Conservation (phyloP, 805 yeast species). For the Kodamaea neixiangensis region DNA sequence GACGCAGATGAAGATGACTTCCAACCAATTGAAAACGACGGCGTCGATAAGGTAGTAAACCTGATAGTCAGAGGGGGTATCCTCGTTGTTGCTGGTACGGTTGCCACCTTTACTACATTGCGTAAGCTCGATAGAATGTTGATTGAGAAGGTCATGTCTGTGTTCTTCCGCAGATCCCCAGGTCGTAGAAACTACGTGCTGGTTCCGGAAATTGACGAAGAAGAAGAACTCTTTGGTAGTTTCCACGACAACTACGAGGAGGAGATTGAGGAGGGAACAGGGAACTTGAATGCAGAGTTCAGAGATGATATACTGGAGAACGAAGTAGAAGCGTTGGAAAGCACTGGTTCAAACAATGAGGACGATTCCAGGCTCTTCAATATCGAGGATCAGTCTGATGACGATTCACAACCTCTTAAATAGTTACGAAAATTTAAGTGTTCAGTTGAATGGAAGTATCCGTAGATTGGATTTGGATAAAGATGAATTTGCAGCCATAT, state of each 20-base stretch:
- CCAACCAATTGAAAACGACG: conserved; percentile 62
- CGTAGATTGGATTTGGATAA: background rate
- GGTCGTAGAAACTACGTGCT: conserved; percentile 43
- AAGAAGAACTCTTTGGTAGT: conserved; percentile 43
- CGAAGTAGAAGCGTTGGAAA: conserved; percentile 16
- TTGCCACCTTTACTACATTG: conserved; percentile 36
- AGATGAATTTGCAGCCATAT: too few relatives aligned
- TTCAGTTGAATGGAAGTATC: background rate
- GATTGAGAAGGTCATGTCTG: conserved; percentile 31
- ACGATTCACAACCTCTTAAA: conserved; percentile 2
- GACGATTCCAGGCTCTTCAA: conserved; percentile 31
- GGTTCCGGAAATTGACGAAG: conserved; percentile 41
- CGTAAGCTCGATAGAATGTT: conserved; percentile 35
- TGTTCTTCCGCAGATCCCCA: conserved; percentile 37
- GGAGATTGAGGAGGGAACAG: conserved; percentile 34
- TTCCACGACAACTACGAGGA: conserved; percentile 44
- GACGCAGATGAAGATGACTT: conserved; percentile 67
- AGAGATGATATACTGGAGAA: conserved; percentile 18
- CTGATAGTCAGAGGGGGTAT: conserved; percentile 60
- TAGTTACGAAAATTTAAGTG: conserved; percentile 1
- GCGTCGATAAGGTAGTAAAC: conserved; percentile 60
- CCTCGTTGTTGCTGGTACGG: conserved; percentile 40
- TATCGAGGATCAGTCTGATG: conserved; percentile 27
- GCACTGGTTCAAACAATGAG: conserved; percentile 11
- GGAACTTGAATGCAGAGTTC: conserved; percentile 16